phyloP scores from a whole-genome alignment of 192 early-diverging fungal genomes.

The Backusella westeae region DNA sequence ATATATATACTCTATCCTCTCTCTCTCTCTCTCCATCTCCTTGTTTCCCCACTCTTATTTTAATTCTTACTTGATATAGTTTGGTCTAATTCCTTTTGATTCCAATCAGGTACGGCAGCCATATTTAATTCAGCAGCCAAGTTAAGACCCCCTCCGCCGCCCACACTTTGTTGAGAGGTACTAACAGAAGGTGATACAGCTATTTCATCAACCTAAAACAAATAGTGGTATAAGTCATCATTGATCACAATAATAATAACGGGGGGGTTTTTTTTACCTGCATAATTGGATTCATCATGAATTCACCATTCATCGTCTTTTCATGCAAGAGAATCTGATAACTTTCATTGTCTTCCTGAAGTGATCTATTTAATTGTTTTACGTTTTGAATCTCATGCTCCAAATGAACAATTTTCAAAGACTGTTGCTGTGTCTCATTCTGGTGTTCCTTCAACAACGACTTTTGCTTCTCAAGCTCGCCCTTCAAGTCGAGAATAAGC shows the following conservation, averaged over 20 bases:
- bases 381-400: constrained; percentile 59
- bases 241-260: neutral
- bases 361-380: constrained; percentile 62
- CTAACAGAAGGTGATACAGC: neutral
- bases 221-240: neutral
- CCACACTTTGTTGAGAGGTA: constrained; percentile 26
- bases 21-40: neutral
- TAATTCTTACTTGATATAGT: constrained; percentile 23
- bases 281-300: constrained; percentile 42
- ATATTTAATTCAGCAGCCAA: constrained; percentile 1
- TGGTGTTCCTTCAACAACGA: constrained; percentile 33
- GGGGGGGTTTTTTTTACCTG: constrained; percentile 33
- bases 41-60: neutral
- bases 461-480: constrained; percentile 41
- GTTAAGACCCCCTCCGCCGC: constrained; percentile 17
- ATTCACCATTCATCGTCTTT: constrained; percentile 78
- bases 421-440: constrained; percentile 39
- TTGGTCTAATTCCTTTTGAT: constrained; percentile 13
- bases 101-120: neutral
- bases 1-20: neutral
- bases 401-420: constrained; percentile 44
- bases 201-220: neutral
- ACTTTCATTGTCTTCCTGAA: constrained; percentile 81
- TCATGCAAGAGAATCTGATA: constrained; percentile 79
- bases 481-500: constrained; percentile 41